phyloP scores from a whole-genome alignment of 2,329 filamentous ascomycete genomes.

The Neofusicoccum cordaticola region DNA sequence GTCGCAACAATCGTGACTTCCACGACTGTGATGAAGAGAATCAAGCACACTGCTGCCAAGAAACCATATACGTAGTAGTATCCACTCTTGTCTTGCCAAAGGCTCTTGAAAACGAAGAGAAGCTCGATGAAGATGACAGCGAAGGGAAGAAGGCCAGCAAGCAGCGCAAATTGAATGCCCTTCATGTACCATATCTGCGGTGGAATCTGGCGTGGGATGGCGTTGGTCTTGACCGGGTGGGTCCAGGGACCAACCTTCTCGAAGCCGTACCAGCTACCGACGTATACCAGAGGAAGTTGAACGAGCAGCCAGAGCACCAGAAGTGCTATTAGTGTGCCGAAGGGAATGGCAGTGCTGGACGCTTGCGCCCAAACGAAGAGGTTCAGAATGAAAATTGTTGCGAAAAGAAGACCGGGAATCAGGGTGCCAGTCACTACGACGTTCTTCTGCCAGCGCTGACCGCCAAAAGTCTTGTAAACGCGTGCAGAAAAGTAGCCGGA shows the following conservation, averaged over 20 bases:
- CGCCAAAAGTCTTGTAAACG: constrained; percentile 80
- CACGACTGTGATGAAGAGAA: constrained; percentile 72
- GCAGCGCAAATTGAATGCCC: constrained; percentile 60
- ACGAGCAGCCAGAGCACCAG: constrained; percentile 79
- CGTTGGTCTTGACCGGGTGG: constrained; percentile 75
- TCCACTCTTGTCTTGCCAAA: constrained; percentile 87
- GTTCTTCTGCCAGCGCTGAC: constrained; percentile 71
- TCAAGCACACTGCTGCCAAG: constrained; percentile 68
- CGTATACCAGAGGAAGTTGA: constrained; percentile 79
- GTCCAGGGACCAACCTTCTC: constrained; percentile 66
- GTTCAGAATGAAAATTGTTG: constrained; percentile 74
- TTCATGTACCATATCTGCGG: constrained; percentile 72
- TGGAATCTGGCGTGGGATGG: constrained; percentile 71
- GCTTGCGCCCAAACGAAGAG: constrained; percentile 89
- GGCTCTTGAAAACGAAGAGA: constrained; percentile 79
- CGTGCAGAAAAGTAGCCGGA: constrained; percentile 85
- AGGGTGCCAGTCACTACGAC: constrained; percentile 70
- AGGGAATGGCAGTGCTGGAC: constrained; percentile 82
- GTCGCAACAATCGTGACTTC: constrained; percentile 82
- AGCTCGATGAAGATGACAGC: constrained; percentile 86
- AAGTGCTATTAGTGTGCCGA: constrained; percentile 72
- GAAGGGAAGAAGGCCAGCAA: constrained; percentile 78
- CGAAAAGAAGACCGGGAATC: constrained; percentile 76
- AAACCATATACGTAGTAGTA: constrained; percentile 94
- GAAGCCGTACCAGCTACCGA: constrained; percentile 76